Evolutionary conservation across 2,329 filamentous ascomycete species (phyloP), one percentile per base, ranked within the genome.

Genomic region (Aspergillus glaucus): DNA sequence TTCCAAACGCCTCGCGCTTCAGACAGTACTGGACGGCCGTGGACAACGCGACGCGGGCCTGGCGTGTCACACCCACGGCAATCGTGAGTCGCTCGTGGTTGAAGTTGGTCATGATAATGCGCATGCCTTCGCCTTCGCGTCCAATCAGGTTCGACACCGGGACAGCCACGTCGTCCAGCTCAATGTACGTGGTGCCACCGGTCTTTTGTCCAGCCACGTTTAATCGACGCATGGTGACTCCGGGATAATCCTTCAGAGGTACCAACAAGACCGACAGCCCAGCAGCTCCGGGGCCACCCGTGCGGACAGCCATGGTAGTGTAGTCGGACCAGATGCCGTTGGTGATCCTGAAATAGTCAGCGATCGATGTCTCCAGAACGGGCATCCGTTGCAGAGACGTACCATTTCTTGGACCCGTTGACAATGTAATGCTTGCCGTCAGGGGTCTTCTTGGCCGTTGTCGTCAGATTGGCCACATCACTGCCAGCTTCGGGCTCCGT

Each of bases 341-440:
- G 0, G 84, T 87, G 60, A 87, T 87, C 76, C 74, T 77, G 19
- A 22, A 22, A 51, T 19, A 3, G 17, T 40, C 17, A 40, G 17
- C 17, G 7, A 17, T 10, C 9, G 7, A 17, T 10, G 12, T 37
- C n/a, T 40, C 3, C 15, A 19, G 6, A 5, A 19, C 8, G 4
- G 9, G 37, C 6, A 8, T 22, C 37, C 5, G 17, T 22, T 6
- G 34, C n/a, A 17, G 15, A 22, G 10, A 21, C 28, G 26, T 53
- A 70, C 86, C 86, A 90, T 70, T 90, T 88, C 77, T 89, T 89
- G 0, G 78, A 76, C n/a, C 86, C 86, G 50, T 87, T 88, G 43
- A 89, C 70, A 43, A 89, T 76, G 61, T 85, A 90, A 58, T 80
- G 71, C 62, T 81, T 82, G 9, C 85, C 85, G 59, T 85, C 81